Evolutionary conservation across 164 flowering plant genomes (phyloP).

Genomic region (Macadamia integrifolia): DNA sequence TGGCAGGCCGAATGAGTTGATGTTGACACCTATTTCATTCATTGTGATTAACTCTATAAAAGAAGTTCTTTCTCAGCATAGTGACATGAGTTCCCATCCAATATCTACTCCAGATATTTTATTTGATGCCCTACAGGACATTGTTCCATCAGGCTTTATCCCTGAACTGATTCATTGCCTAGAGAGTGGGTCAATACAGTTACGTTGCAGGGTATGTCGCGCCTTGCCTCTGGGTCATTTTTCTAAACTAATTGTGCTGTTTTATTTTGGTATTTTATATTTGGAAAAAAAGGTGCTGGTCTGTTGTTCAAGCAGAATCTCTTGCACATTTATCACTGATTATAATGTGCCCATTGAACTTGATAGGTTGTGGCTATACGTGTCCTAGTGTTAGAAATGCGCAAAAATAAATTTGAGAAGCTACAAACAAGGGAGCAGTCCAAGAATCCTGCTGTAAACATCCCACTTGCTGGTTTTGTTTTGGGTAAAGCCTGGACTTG

Average conservation of each 20-base stretch:
- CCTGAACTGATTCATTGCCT: constrained; percentile 31
- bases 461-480: constrained; percentile 71
- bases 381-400: constrained; percentile 47
- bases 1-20: constrained; percentile 36
- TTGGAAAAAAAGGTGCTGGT: neutral
- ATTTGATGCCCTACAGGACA: constrained; percentile 10
- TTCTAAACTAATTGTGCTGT: neutral
- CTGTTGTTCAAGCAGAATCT: neutral
- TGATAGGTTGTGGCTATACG: constrained; percentile 59
- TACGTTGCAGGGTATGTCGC: constrained; percentile 57
- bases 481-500: constrained; percentile 39
- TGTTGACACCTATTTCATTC: constrained; percentile 60
- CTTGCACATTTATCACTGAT: neutral
- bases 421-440: constrained; percentile 9
- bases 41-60: constrained; percentile 41
- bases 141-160: constrained; percentile 33
- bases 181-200: constrained; percentile 24
- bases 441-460: constrained; percentile 21
- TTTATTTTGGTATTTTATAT: neutral
- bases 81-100: constrained; percentile 11
- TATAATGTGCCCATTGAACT: neutral
- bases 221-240: neutral
- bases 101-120: constrained; percentile 8
- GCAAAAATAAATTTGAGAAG: constrained; percentile 8
- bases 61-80: constrained; percentile 16